These are phyloP conservation scores for Hypoxylon lienhwacheense DNA, from an alignment of 495 filamentous ascomycete species.

Conservation along the genomic window DNA sequence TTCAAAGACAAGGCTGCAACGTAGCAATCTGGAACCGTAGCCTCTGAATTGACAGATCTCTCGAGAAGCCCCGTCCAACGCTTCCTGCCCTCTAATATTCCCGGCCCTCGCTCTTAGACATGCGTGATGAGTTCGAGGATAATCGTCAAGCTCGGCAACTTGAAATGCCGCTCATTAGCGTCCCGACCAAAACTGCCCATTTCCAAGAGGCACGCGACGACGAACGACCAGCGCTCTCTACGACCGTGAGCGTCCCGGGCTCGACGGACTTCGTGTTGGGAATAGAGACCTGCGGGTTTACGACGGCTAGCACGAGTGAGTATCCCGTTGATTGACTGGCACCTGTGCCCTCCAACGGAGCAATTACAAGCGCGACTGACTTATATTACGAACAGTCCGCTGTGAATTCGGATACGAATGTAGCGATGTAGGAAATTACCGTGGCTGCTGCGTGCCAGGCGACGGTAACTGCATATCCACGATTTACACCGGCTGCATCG, in stretches of 20 bases:
- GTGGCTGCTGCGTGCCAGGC: constrained; percentile 32
- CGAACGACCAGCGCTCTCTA: constrained; percentile 13
- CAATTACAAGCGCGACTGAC: constrained; percentile 1
- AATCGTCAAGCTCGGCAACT: constrained; percentile 11
- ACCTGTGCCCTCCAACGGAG: neutral
- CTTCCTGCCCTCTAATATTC: neutral
- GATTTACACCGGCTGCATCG: constrained; percentile 32
- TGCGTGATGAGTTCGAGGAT: constrained; percentile 27
- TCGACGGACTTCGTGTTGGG: constrained; percentile 27
- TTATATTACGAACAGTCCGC: constrained; percentile 14
- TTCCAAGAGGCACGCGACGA: constrained; percentile 1
- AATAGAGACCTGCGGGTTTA: constrained; percentile 35
- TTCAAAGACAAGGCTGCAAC: constrained; percentile 7
- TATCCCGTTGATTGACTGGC: neutral
- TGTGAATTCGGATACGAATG: constrained; percentile 34
- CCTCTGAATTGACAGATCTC: neutral
- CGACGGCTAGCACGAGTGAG: constrained; percentile 28
- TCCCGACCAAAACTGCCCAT: constrained; percentile 20
- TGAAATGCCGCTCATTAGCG: constrained; percentile 30
- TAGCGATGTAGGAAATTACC: constrained; percentile 27
- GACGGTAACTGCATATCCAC: constrained; percentile 25
- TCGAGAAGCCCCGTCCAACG: neutral
- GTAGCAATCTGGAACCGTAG: constrained; percentile 4
- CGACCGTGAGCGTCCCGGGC: constrained; percentile 9
- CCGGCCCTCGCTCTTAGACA: constrained; percentile 9